A percentile compares a stretch with the other conserved stretches of the same genome.
phyloP scores from a whole-genome alignment of 108 stramenopile species.

The Cyclotella baltica region DNA sequence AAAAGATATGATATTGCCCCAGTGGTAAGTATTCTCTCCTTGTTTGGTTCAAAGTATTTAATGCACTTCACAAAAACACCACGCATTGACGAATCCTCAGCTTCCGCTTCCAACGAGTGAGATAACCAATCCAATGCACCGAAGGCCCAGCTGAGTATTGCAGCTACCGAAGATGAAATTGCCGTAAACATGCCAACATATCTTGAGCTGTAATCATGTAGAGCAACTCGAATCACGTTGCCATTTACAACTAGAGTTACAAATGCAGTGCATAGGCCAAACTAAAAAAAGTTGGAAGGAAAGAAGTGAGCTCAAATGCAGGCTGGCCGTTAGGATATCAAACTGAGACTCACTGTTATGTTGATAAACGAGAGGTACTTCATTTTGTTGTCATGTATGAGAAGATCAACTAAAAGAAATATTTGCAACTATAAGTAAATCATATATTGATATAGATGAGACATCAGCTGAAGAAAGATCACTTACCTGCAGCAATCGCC shows the following conservation, averaged over 20 bases:
- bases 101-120: constrained; percentile 15
- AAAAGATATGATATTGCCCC: constrained; percentile 68
- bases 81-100: neutral
- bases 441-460: too few species aligned
- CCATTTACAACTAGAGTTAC: constrained; percentile 77
- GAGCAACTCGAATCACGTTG: constrained; percentile 68
- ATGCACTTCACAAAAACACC: constrained; percentile 17
- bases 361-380: constrained; percentile 81
- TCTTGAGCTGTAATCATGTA: constrained; percentile 59
- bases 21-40: constrained; percentile 62
- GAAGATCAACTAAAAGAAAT: too few species aligned
- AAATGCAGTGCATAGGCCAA: constrained; percentile 80
- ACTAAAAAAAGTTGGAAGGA: constrained; percentile 4
- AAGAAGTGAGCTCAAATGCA: neutral
- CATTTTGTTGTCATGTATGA: constrained; percentile 76
- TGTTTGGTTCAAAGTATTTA: constrained; percentile 28
- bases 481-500: constrained; percentile 64
- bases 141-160: constrained; percentile 62
- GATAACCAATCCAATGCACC: constrained; percentile 49
- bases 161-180: constrained; percentile 63
- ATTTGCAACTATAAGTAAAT: too few species aligned
- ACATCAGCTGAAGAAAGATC: too few species aligned
- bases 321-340: too few species aligned
- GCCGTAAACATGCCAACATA: constrained; percentile 77
- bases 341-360: constrained; percentile 35